Evolutionary conservation across 768 basidiomycete genomes (phyloP).

Genomic region (Hygrophorus russula): DNA sequence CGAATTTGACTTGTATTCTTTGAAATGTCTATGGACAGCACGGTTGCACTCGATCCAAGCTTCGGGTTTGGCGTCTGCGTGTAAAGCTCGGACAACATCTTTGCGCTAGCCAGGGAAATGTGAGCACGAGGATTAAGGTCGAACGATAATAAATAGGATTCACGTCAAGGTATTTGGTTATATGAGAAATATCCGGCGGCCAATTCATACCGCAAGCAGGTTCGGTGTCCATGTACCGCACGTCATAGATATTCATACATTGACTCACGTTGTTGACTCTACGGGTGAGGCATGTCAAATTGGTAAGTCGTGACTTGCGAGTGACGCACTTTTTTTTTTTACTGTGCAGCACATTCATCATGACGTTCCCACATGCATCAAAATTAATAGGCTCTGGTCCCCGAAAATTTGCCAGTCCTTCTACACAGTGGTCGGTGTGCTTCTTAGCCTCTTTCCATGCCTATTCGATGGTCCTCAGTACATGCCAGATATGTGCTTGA

Average conservation of each 20-base stretch:
- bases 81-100: slow-evolving; percentile 76
- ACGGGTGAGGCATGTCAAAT: slow-evolving; percentile 2
- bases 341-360: slow-evolving; percentile 30
- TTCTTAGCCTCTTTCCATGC: slow-evolving; percentile 50
- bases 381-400: slow-evolving; percentile 44
- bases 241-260: slow-evolving; percentile 93
- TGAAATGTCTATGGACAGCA: slow-evolving; percentile 54
- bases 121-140: not conserved
- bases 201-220: slow-evolving; percentile 98
- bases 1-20: slow-evolving; percentile 44
- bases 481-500: not conserved
- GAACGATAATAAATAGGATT: slow-evolving; percentile 18
- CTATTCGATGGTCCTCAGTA: slow-evolving; percentile 21
- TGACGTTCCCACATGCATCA: slow-evolving; percentile 47
- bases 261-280: slow-evolving; percentile 60
- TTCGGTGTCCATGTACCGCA: slow-evolving; percentile 72
- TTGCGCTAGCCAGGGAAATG: slow-evolving; percentile 38
- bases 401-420: slow-evolving; percentile 29
- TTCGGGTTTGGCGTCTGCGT: slow-evolving; percentile 65
- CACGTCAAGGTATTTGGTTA: slow-evolving; percentile 76
- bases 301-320: not conserved
- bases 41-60: slow-evolving; percentile 83
- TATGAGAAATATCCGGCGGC: slow-evolving; percentile 74
- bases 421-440: slow-evolving; percentile 49
- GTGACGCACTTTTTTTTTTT: slow-evolving; percentile 27